phyloP scores from a whole-genome alignment of 441 rosid genomes.

The Hura crepitans region DNA sequence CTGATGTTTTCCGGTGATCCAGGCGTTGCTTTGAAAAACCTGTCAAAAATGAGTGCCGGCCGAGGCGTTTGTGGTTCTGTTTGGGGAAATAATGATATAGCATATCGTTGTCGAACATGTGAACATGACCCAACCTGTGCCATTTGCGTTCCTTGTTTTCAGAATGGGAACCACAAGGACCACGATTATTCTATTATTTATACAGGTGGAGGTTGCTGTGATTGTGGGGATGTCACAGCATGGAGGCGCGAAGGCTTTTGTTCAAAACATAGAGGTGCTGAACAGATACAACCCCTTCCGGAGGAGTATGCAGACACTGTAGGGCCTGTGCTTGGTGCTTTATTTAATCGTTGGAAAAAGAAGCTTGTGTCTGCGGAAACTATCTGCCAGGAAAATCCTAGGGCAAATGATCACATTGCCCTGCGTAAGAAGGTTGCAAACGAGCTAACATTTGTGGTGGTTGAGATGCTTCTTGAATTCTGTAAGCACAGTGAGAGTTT shows the following conservation, averaged over 20 bases:
- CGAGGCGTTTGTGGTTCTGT: slow-evolving; percentile 98
- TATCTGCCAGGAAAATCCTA: slow-evolving; percentile 33
- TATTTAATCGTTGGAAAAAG: slow-evolving; percentile 60
- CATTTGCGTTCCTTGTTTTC: slow-evolving; percentile 89
- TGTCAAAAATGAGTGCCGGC: slow-evolving; percentile 46
- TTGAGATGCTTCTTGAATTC: slow-evolving; percentile 84
- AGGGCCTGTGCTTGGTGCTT: slow-evolving; percentile 75
- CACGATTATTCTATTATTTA: slow-evolving; percentile 84
- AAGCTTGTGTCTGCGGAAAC: slow-evolving; percentile 55
- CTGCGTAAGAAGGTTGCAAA: slow-evolving; percentile 45
- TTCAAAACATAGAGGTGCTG: slow-evolving; percentile 87
- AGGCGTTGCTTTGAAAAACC: slow-evolving; percentile 39
- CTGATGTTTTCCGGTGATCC: slow-evolving; percentile 82
- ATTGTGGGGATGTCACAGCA: slow-evolving; percentile 96
- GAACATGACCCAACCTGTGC: slow-evolving; percentile 94
- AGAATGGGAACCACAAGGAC: slow-evolving; percentile 68
- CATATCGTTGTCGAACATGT: slow-evolving; percentile 83
- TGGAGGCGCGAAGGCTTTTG: slow-evolving; percentile 97
- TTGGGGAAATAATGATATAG: slow-evolving; percentile 90
- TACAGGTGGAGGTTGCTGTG: slow-evolving; percentile 94
- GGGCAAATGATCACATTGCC: slow-evolving; percentile 31
- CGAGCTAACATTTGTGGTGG: slow-evolving; percentile 62
- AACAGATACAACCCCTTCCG: slow-evolving; percentile 89
- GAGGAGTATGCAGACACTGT: slow-evolving; percentile 57
- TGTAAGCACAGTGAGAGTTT: slow-evolving; percentile 83